Evolutionary conservation across 495 filamentous ascomycete genomes (phyloP), one percentile per base, ranked within the genome.

Genomic region (Lindgomyces ingoldianus): DNA sequence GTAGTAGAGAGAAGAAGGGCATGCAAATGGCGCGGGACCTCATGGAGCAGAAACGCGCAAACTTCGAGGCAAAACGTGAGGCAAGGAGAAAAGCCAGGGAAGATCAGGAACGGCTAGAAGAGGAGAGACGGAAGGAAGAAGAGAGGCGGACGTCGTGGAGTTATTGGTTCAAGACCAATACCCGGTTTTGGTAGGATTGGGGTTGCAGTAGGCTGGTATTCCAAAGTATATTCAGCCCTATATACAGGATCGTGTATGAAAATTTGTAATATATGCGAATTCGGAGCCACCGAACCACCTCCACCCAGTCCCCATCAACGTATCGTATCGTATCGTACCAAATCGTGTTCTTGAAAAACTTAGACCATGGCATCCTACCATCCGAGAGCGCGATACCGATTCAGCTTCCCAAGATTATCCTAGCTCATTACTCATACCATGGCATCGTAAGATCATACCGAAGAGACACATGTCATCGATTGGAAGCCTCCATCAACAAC

Each of bases 21-120:
- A 89, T 98, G 84, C 86, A 89, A 67, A 77, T 90, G 60, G 88
- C 87, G 9, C 84, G 93, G 25, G 88, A 93, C 70, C 80, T 96
- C 57, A 88, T 96, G 73, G 86, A 91, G 65, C 89, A 88, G 74
- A 81, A 77, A 72, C 85, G 82, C 63, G 78, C 75, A 49, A 79
- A 80, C 64, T 75, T 73, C 59, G 76, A 76, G 62, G 77, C 84
- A 59, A 77, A 79, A 66, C 77, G 77, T 64, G 81, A 81, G 62
- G 85, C 81, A 71, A 84, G 81, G 69, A 78, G 83, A 77, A 81
- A 68, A 63, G 65, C 69, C 29, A 78, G 79, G 54, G 76, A 81
- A 41, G 74, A 79, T 44, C 75, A 64, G 16, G 72, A 75, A 24
- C 26, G 60, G 24, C 64, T 65, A 53, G 74, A 70, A 42, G 77